Percentiles rank a stretch among this genome's conserved stretches.
Conservation (phyloP, 495 filamentous ascomycete genomes). For the Penicillium coprophilum region DNA sequence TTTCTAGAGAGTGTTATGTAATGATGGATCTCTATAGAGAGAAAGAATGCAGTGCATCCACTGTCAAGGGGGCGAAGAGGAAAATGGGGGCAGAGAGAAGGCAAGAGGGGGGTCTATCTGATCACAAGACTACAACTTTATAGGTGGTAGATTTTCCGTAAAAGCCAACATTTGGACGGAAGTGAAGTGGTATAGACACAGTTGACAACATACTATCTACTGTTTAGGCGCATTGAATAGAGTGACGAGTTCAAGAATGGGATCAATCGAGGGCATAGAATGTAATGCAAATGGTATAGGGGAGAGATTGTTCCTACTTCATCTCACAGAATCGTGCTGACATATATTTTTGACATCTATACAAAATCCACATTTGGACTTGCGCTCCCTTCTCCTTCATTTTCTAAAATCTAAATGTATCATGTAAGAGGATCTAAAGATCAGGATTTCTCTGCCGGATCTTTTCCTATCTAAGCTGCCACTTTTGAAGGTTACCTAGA, state of each 20-base stretch:
- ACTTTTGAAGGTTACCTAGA: background rate
- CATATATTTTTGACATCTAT: background rate
- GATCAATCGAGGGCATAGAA: too few relatives aligned
- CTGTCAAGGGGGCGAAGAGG: background rate
- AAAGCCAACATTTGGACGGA: too few relatives aligned
- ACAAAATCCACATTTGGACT: background rate
- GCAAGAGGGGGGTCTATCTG: too few relatives aligned
- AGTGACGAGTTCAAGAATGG: too few relatives aligned
- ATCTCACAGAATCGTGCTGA: too few relatives aligned
- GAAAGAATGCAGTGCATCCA: background rate
- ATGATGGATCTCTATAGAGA: background rate
- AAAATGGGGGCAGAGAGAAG: too few relatives aligned
- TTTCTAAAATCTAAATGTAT: background rate
- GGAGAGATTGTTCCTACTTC: background rate
- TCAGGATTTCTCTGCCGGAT: background rate
- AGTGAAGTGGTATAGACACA: too few relatives aligned
- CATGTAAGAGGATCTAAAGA: background rate
- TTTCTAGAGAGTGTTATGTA: background rate
- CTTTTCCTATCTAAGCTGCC: background rate
- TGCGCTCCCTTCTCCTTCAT: background rate
- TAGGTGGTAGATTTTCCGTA: too few relatives aligned
- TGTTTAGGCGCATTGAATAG: too few relatives aligned
- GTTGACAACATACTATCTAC: too few relatives aligned
- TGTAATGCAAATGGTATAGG: background rate
- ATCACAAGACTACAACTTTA: too few relatives aligned